phyloP scores from a whole-genome alignment of 805 yeast species.

The Nakazawaea holstii region DNA sequence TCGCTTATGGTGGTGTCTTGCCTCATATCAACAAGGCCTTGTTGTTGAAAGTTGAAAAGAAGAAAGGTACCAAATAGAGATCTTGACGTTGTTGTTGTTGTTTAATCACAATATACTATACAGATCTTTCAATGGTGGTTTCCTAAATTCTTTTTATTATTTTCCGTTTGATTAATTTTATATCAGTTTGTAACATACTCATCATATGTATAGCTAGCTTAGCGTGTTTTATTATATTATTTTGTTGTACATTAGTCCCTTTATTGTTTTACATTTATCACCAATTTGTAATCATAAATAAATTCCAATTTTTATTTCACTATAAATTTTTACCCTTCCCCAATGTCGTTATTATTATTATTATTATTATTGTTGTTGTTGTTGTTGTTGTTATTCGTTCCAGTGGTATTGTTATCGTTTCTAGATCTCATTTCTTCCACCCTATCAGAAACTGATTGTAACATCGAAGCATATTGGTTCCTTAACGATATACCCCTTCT shows the following conservation, averaged over 20 bases:
- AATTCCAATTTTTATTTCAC: neutral
- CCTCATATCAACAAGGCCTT: conserved; percentile 88
- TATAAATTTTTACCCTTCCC: neutral
- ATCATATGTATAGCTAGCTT: conserved; percentile 3
- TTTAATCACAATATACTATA: too few species aligned
- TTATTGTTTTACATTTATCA: neutral
- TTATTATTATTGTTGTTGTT: neutral
- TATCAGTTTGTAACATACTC: neutral
- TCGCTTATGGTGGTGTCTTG: conserved; percentile 97
- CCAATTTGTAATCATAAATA: neutral
- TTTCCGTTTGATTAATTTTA: neutral
- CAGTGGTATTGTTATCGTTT: neutral
- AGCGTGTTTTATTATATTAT: neutral
- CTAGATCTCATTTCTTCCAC: neutral
- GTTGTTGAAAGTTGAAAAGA: conserved; percentile 69
- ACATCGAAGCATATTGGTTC: neutral
- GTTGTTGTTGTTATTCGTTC: neutral
- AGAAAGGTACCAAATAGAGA: conserved; percentile 23
- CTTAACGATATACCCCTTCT: neutral
- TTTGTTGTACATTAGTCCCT: conserved; percentile 3
- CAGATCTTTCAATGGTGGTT: too few species aligned
- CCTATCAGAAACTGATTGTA: neutral
- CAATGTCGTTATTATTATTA: neutral
- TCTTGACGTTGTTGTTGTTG: neutral
- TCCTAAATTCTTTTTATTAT: neutral